Evolutionary conservation across 352 stramenopile genomes (phyloP), one percentile per base, ranked within the genome.

Genomic region (Plasmopara muralis): DNA sequence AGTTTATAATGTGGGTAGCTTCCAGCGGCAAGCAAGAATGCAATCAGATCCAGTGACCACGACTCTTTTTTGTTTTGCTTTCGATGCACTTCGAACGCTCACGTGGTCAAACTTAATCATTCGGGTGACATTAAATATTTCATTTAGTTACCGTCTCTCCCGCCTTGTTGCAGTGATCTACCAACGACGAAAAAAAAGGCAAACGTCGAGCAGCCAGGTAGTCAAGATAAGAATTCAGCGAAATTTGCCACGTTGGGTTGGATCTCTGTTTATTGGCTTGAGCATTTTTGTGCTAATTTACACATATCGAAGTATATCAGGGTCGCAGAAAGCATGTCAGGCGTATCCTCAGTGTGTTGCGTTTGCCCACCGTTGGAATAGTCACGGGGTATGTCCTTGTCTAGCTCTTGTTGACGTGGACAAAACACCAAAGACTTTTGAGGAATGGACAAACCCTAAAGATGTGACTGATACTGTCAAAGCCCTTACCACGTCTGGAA

Each of bases 371-470:
- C 54, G 60, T 10, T 71, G 62, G 59, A 53, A 48, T 13, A 14
- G 45, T 33, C 25, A 45, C 1, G 46, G 52, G 4, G 43, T 40
- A 3, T 81, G 68, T 9, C 68, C 60, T 14, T 78, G 68, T 31
- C 43, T 82, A 7, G 48, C 63, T 2, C 61, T 69, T 25, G 68
- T 77, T 33, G 64, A 70, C 47, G 30, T 44, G 9, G 38, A 67
- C 20, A 14, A 41, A 6, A 60, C 47, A 5, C 43, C 20, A 25
- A 25, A 1, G 20, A 25, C 20, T 25, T 25, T 25, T 25, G 20
- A 25, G 20, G 20, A 25, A 25, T 25, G 20, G 20, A 25, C 20
- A 25, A 25, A 25, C 20, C 20, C 20, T 3, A 25, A 25, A 25
- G 20, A 25, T 25, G 20, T 25, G 20, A 25, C 20, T 25, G 20